phyloP scores from a whole-genome alignment of 768 basidiomycete genomes.

The Serendipita sp. region DNA sequence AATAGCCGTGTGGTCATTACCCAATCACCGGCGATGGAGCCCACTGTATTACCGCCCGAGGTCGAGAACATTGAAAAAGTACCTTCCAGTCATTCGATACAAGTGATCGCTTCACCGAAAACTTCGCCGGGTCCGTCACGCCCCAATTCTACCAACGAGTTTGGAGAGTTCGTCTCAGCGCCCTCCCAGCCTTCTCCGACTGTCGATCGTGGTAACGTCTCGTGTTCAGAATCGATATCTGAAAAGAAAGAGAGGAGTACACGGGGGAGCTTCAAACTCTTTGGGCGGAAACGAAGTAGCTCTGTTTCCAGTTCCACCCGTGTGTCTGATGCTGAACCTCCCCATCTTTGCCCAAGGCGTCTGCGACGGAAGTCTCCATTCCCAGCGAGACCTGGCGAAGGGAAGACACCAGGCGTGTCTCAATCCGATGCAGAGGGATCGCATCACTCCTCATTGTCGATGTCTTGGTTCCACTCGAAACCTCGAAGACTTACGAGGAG shows the following conservation, averaged over 20 bases:
- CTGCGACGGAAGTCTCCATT: slow-evolving; percentile 3
- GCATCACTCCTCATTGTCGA: neutral
- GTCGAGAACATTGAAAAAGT: neutral
- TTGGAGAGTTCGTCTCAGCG: neutral
- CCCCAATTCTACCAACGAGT: neutral
- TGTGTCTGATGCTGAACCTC: neutral
- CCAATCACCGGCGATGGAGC: neutral
- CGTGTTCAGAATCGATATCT: neutral
- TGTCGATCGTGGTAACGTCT: neutral
- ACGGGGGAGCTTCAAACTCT: neutral
- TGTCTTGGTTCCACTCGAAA: neutral
- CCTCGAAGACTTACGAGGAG: neutral
- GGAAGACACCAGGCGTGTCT: neutral
- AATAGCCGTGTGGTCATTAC: neutral
- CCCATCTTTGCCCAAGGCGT: neutral
- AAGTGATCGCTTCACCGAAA: neutral
- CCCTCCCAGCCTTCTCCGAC: neutral
- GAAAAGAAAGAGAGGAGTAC: neutral
- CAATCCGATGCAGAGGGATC: neutral
- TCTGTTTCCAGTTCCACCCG: neutral
- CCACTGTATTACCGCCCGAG: neutral
- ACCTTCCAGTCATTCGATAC: too few relatives aligned
- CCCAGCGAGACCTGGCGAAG: neutral
- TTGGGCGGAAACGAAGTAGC: neutral
- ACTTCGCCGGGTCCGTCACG: neutral